phyloP scores from a whole-genome alignment of 2,329 filamentous ascomycete species.

The Corynespora cassiicola region DNA sequence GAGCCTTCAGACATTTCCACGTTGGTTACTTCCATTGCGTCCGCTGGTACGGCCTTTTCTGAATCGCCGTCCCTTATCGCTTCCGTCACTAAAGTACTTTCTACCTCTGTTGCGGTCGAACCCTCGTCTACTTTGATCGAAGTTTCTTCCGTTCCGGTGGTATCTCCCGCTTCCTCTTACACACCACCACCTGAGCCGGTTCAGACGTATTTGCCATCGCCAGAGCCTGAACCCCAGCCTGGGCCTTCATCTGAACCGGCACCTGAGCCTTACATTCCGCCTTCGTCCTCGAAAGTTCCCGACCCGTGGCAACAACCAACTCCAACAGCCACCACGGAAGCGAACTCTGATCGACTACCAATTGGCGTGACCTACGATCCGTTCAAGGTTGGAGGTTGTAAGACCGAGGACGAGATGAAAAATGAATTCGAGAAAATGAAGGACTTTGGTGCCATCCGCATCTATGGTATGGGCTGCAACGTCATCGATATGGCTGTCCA shows the following conservation, averaged over 20 bases:
- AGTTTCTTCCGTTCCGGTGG: too few species aligned
- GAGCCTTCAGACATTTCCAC: conserved; percentile 9
- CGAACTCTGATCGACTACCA: conserved; percentile 21
- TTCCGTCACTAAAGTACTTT: too few species aligned
- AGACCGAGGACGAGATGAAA: conserved; percentile 67
- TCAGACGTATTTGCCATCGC: too few species aligned
- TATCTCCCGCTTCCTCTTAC: too few species aligned
- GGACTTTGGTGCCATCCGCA: conserved; percentile 70
- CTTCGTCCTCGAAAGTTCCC: neutral
- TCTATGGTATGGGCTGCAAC: conserved; percentile 82
- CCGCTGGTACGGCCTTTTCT: conserved; percentile 9
- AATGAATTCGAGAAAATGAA: conserved; percentile 67
- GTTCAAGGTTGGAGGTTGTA: conserved; percentile 60
- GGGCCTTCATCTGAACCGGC: neutral
- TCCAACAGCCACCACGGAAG: conserved; percentile 7
- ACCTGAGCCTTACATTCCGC: neutral
- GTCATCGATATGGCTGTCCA: conserved; percentile 69
- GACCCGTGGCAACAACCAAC: neutral
- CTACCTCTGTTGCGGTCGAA: conserved; percentile 4
- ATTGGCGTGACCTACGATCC: conserved; percentile 43
- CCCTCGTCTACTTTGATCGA: too few species aligned
- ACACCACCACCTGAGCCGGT: too few species aligned
- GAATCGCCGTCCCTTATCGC: conserved; percentile 10
- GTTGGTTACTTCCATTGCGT: conserved; percentile 10
- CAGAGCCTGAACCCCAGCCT: conserved; percentile 1